Evolutionary conservation across 371 early-diverging fungal genomes (phyloP).

Genomic region (Apophysomyces variabilis): DNA sequence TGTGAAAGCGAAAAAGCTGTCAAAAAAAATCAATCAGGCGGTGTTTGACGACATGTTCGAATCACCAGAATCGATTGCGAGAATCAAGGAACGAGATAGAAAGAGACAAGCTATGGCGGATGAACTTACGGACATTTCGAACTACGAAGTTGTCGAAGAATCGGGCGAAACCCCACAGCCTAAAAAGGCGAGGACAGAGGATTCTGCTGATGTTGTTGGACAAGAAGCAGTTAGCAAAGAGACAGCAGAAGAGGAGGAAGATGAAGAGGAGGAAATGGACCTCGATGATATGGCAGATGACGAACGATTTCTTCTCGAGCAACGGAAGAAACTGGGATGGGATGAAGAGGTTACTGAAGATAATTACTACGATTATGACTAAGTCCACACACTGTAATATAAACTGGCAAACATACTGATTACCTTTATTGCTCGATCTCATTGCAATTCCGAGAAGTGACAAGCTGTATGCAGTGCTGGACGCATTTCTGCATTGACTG

Average conservation of each 20-base stretch:
- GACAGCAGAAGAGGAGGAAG: constrained; percentile 43
- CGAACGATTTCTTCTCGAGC: constrained; percentile 38
- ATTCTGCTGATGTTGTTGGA: constrained; percentile 11
- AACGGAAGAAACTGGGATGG: constrained; percentile 36
- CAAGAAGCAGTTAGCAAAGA: constrained; percentile 21
- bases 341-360: constrained; percentile 33
- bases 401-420: neutral
- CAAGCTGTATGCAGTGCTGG: no score
- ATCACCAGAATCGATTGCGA: constrained; percentile 49
- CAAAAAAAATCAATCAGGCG: constrained; percentile 91
- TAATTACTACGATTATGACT: constrained; percentile 39
- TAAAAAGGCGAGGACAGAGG: constrained; percentile 21
- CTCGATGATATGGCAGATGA: constrained; percentile 52
- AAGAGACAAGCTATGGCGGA: constrained; percentile 21
- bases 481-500: no score
- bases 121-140: constrained; percentile 31
- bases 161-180: constrained; percentile 36
- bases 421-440: no score
- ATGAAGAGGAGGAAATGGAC: constrained; percentile 53
- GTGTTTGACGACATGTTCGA: constrained; percentile 80
- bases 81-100: constrained; percentile 47
- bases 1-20: constrained; percentile 68
- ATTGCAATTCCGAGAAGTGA: no score
- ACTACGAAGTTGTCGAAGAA: constrained; percentile 54
- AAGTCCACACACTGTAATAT: neutral